phyloP scores from a whole-genome alignment of 2,329 filamentous ascomycete genomes.

The Penicillium frequentans region DNA sequence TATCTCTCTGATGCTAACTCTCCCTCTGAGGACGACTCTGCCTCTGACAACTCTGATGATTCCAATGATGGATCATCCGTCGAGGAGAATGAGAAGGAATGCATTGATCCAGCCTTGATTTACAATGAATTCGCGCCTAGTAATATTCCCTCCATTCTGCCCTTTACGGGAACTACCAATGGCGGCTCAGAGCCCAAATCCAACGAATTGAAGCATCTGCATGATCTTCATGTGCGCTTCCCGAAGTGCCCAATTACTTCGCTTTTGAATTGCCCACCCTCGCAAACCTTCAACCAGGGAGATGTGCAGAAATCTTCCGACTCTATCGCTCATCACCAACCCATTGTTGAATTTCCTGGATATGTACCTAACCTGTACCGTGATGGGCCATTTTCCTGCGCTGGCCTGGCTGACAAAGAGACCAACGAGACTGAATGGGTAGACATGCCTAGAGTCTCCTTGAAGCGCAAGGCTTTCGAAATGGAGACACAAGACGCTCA shows the following conservation, averaged over 20 bases:
- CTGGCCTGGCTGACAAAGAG: background rate
- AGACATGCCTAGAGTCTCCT: background rate
- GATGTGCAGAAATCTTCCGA: background rate
- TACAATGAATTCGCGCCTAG: background rate
- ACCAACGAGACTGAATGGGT: background rate
- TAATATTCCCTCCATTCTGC: background rate
- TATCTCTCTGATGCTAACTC: constrained; percentile 12
- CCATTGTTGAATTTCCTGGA: background rate
- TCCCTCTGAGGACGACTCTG: background rate
- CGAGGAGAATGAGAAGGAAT: background rate
- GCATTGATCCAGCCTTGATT: background rate
- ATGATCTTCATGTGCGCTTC: background rate
- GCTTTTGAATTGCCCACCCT: background rate
- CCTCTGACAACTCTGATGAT: background rate
- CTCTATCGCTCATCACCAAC: background rate
- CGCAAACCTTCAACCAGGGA: background rate
- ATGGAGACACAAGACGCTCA: constrained; percentile 32
- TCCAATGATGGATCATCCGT: constrained; percentile 8
- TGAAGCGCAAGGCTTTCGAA: constrained; percentile 35
- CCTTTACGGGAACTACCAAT: background rate
- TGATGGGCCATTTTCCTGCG: constrained; percentile 12
- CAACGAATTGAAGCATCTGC: background rate
- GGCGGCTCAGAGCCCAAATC: background rate
- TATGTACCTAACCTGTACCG: background rate
- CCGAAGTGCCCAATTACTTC: background rate